Base-by-base conservation (phyloP, 1,284 basidiomycete genomes). In the Lentinula novae-zelandiae region DNA sequence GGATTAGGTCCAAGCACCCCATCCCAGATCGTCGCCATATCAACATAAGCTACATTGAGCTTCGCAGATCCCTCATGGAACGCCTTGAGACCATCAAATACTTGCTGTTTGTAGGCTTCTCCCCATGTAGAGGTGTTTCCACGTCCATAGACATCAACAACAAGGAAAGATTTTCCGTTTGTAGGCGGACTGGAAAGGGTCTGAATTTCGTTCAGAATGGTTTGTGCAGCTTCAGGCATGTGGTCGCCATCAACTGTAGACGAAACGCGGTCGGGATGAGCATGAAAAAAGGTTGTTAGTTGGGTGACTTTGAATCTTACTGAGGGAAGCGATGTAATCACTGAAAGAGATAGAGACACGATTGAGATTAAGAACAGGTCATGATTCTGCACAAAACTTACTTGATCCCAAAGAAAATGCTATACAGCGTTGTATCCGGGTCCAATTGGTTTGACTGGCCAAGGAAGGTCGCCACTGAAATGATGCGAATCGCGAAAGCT, bases 381-480 rank as follows among this genome's bases (percentile, higher is more conserved):
- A 27, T 4, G 3, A 3, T 27, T 27, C 20, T 20, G 36, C n/a
- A 46, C 13, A 33, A 40, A 2, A 67, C 71, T 40, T 59, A 74
- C 72, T 76, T 76, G 60, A 76, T 76, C 3, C 74, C 75, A 53
- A 76, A 76, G 68, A 74, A 75, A 13, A 74, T 66, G 6, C 68
- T 68, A 51, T 74, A 76, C 1, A 76, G 64, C 10, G 75, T 76
- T 1, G 71, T 69, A 8, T 66, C 61, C 0, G 73, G 67, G 60
- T 74, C 69, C 12, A 76, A 60, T 1, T 65, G 54, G 58, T 76
- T 72, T 0, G 67, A 69, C 59, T 75, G 74, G 53, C 64, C 67
- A 44, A 72, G 54, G 63, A 74, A 74, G 10, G 67, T 66, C n/a
- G 65, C 56, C 65, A 72, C 69, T 73, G 27, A 9, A 10, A 15